Evolutionary conservation across 2,329 filamentous ascomycete genomes (phyloP), one percentile per base, ranked within the genome.

Genomic region (Talaromyces marneffei): DNA sequence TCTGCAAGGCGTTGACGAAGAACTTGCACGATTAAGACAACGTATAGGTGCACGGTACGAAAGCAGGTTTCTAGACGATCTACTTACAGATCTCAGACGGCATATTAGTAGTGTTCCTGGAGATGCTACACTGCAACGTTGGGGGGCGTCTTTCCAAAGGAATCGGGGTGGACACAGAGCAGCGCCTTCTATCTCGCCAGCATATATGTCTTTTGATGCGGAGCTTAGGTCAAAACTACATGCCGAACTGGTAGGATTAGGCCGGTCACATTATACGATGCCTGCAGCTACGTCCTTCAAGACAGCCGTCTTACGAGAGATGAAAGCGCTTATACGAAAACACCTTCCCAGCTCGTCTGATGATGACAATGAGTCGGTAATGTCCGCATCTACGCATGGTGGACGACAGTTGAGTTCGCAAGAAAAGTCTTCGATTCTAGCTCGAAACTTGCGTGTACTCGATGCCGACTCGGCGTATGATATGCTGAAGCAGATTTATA

Each of bases 281-380:
- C 85, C 87, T 37, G 94, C 94, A 20, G 90, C 92, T n/a, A 83
- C 87, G 40, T 86, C 87, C 0, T 97, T 94, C 74, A 86, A 93
- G 65, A 92, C 96, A 42, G 84, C 90, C 0, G 86, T 96, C 12
- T 78, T 96, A 64, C 87, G 90, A 55, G 94, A 99, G 74, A 88
- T 97, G 72, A 89, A 93, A 68, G 87, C 85, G 35, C 80, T 97
- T 54, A 93, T 99, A 55, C 85, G 92, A 59, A 85, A 87, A 61
- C 89, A 93, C 25, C 81, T 99, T 40, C 94, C 94, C 0, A 96
- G 92, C 70, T 96, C 93, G 10, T 94, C 86, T 67, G 94, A 99
- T 63, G 93, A 97, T 66, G 94, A 99, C 71, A 90, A 88, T 64
- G 91, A 94, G 72, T 96, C 92, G 0, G 88, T 93, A 78, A 87